These are phyloP conservation scores for Phytophthora pluvialis DNA, from an alignment of 352 stramenopile genomes.

Conservation along the genomic window DNA sequence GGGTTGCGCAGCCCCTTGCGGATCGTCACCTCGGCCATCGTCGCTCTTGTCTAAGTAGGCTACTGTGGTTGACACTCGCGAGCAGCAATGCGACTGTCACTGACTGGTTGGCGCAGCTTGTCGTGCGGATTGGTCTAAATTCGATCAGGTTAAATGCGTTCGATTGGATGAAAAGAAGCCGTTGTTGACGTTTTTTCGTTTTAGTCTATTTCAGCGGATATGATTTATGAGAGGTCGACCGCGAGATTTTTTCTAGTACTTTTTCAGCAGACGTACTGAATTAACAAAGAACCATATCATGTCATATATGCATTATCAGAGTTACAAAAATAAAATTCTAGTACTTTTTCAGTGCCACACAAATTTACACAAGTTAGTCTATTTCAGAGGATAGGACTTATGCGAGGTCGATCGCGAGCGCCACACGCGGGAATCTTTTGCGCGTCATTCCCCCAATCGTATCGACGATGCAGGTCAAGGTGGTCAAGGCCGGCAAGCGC, in stretches of 20 bases:
- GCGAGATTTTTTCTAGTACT: too few relatives aligned
- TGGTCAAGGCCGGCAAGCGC: conserved; percentile 58
- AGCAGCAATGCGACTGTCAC: neutral
- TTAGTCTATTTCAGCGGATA: too few relatives aligned
- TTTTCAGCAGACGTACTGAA: too few relatives aligned
- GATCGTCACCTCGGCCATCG: conserved; percentile 37
- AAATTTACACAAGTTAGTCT: too few relatives aligned
- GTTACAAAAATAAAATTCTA: too few relatives aligned
- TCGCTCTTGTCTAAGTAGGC: neutral
- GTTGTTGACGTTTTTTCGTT: neutral
- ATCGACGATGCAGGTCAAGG: conserved; percentile 64
- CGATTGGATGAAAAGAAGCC: conserved; percentile 20
- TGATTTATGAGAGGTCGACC: too few relatives aligned
- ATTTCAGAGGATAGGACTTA: neutral
- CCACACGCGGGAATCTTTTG: conserved; percentile 8
- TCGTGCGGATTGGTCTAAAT: conserved; percentile 11
- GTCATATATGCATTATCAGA: too few relatives aligned
- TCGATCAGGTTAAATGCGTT: neutral
- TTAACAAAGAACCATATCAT: too few relatives aligned
- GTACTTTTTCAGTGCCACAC: too few relatives aligned
- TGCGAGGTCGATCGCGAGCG: conserved; percentile 6
- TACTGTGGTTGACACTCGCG: neutral
- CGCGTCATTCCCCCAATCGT: conserved; percentile 20
- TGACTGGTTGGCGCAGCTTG: conserved; percentile 7
- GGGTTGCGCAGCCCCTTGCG: conserved; percentile 75